phyloP scores from a whole-genome alignment of 306 rosid species.

The Notholithocarpus densiflorus region DNA sequence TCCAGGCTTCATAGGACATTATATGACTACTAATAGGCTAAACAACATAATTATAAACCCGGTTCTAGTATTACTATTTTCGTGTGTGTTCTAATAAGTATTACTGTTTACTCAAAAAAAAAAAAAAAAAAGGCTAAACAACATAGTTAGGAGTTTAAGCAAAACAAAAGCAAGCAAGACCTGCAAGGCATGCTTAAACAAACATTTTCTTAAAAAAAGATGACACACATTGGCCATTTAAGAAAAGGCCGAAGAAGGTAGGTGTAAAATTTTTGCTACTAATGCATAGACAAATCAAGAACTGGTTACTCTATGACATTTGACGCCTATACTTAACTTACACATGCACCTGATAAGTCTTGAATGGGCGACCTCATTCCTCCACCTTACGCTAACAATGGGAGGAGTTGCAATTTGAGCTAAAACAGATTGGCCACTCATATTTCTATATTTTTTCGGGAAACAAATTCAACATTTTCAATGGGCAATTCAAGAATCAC shows the following conservation, averaged over 20 bases:
- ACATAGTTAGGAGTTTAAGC: background rate
- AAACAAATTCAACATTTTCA: background rate
- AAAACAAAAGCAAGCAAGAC: background rate
- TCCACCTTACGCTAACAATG: too few relatives aligned
- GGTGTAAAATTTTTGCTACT: background rate
- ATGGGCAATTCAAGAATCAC: background rate
- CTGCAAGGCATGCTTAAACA: background rate
- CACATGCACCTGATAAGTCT: too few relatives aligned
- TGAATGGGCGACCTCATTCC: too few relatives aligned
- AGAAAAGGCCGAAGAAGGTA: background rate
- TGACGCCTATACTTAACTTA: too few relatives aligned
- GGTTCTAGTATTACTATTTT: too few relatives aligned
- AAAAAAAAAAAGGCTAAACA: background rate
- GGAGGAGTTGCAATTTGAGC: too few relatives aligned
- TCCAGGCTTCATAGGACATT: background rate
- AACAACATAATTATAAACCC: background rate
- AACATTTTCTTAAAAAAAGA: background rate
- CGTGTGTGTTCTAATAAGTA: too few relatives aligned
- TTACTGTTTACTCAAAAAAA: too few relatives aligned
- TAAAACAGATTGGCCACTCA: background rate
- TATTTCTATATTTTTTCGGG: background rate
- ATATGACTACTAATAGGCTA: background rate
- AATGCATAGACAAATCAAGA: background rate
- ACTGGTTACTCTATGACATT: background rate
- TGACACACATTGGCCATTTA: background rate